Evolutionary conservation across 495 filamentous ascomycete species (phyloP), one percentile per base, ranked within the genome.

Genomic region (Tuber brumale): DNA sequence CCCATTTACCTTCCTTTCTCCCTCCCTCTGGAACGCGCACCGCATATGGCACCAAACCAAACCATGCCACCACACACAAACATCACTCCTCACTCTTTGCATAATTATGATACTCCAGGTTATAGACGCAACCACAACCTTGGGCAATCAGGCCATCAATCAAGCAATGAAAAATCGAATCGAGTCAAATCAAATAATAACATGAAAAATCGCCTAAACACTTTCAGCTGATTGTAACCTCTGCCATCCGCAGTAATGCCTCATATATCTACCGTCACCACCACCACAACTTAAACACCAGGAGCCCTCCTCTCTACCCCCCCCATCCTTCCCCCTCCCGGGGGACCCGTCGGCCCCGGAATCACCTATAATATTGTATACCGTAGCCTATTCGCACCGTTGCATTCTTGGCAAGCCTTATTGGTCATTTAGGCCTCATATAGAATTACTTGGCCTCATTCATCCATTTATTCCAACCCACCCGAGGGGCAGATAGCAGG

Each of bases 161-260:
- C 27, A 31, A 31, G 12, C 57, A 31, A 31, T 18, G 57, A 66
- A 18, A 14, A 31, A 66, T 31, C 57, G 7, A 66, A 27, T 66
- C 57, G 31, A 31, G 31, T 31, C 57, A 31, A 66, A 66, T 18
- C 57, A 66, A 31, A 66, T 66, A 66, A 66, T 66, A 66, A 5
- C n/a, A 66, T 66, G 14, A 66, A 66, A 27, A 66, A 66, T 9
- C 12, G 27, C 27, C 57, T 12, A 31, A 31, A 66, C 57, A 16
- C 57, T 31, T 18, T 18, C 57, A 31, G 57, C 57, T 31, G 27
- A 31, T n/a, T 31, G 14, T 16, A 31, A 18, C 14, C n/a, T 66
- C 31, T 66, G 10, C 27, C 57, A 66, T 66, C 57, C 57, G 57
- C 57, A 66, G 57, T 66, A 66, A 66, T 66, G 57, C 57, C 57